Evolutionary conservation across 1,284 basidiomycete genomes (phyloP), one percentile per base, ranked within the genome.

Genomic region (Rhizopogon parksii): DNA sequence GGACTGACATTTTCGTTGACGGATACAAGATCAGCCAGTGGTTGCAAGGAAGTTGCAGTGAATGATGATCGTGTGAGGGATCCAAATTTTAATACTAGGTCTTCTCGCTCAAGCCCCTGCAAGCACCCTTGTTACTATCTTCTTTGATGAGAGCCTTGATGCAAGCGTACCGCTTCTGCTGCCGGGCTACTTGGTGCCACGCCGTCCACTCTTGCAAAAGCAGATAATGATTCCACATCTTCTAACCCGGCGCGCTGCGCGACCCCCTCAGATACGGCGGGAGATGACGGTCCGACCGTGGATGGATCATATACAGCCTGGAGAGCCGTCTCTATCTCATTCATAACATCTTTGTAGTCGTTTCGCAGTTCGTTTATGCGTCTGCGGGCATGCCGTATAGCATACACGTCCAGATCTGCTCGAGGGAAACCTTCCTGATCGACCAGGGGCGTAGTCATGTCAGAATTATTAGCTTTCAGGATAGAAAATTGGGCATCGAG

Each of bases 391-490:
- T 78, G 75, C 21, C 91, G 78, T 27, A 95, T 85, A 3, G 87
- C 82, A 64, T 85, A 92, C 15, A 95, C 75, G 62, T 95, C 92
- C 52, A 90, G 73, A 65, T 90, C 87, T 11, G 80, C 82, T 8
- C 90, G 78, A 0, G 93, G 93, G 66, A 91, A 95, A 5, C 92
- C 93, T 52, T 94, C 85, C 0, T 73, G 59, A 61, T 95, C 91
- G 45, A 95, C 78, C 32, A 95, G 79, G 0, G 88, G 80, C 0
- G 86, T 82, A 36, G 77, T 69, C 71, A 87, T 76, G 4, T 78
- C 80, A 38, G 75, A 77, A 49, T 75, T 76, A 53, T 86, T 76
- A 39, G 75, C 70, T 57, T 73, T 70, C 55, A 91, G 79, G 52
- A 88, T 77, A 39, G 76, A 68, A 45, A 77, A 67, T 54, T 90